Evolutionary conservation across 345 rosid species (phyloP).

Genomic region (Chamaenerion angustifolium): DNA sequence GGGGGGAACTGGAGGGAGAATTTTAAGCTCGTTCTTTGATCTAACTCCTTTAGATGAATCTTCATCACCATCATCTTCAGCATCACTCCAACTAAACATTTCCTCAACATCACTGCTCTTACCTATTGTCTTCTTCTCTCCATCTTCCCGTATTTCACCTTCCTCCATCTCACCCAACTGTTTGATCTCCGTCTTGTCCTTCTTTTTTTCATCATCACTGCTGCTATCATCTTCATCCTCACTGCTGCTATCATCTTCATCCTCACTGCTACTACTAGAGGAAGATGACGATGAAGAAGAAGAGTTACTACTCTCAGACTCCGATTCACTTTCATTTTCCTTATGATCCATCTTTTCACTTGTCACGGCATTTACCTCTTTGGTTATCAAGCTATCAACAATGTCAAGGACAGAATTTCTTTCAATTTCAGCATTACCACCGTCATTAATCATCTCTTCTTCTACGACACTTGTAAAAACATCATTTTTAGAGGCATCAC

Average conservation of each 20-base stretch:
- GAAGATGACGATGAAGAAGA: slow-evolving; percentile 15
- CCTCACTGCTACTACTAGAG: slow-evolving; percentile 17
- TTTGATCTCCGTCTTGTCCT: background rate
- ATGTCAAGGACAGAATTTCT: slow-evolving; percentile 15
- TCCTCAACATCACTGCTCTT: slow-evolving; percentile 14
- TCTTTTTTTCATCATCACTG: background rate
- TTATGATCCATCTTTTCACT: slow-evolving; percentile 11
- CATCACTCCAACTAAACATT: slow-evolving; percentile 40
- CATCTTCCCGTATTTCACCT: slow-evolving; percentile 13
- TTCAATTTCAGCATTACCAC: slow-evolving; percentile 7
- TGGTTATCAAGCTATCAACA: background rate
- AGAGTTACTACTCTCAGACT: slow-evolving; percentile 30
- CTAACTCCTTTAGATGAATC: slow-evolving; percentile 22
- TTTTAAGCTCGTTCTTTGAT: slow-evolving; percentile 74
- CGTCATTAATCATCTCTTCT: slow-evolving; percentile 8
- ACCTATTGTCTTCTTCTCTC: background rate
- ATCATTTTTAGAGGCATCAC: background rate
- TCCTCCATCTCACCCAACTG: slow-evolving; percentile 12
- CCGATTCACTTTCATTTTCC: slow-evolving; percentile 10
- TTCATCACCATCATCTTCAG: slow-evolving; percentile 35
- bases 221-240: background rate
- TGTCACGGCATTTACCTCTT: slow-evolving; percentile 11
- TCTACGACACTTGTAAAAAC: slow-evolving; percentile 6
- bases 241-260: slow-evolving; percentile 11
- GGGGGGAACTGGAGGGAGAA: slow-evolving; percentile 71